Conservation (phyloP, 225 moss, liverwort and hornwort genomes). For the Takakia lepidozioides region DNA sequence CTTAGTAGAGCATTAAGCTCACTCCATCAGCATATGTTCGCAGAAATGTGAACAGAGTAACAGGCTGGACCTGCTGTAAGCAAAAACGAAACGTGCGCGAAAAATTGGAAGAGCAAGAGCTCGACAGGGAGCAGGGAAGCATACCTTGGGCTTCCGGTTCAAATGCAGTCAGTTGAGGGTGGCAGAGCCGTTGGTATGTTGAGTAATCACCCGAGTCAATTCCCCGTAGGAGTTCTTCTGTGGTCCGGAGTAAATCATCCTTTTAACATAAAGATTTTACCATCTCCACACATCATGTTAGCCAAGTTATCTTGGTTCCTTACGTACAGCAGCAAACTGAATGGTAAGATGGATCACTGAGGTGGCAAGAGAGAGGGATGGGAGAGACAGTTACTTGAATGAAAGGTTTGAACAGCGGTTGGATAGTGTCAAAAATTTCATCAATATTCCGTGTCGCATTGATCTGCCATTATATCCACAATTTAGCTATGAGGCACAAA, state of each 20-base stretch:
- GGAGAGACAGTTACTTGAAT: conserved; percentile 39
- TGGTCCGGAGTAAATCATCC: conserved; percentile 77
- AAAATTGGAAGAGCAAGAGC: too few species aligned
- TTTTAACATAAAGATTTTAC: conserved; percentile 9
- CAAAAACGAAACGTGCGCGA: too few species aligned
- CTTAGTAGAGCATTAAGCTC: too few species aligned
- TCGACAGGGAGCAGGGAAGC: too few species aligned
- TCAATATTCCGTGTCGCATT: conserved; percentile 59
- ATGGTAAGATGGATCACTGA: background rate
- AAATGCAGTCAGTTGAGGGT: conserved; percentile 78
- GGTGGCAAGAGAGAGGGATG: background rate
- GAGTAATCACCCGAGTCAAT: conserved; percentile 65
- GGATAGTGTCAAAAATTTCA: conserved; percentile 62
- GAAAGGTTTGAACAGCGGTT: conserved; percentile 66
- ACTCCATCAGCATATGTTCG: too few species aligned
- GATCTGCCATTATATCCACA: conserved; percentile 38
- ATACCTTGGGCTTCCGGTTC: conserved; percentile 79
- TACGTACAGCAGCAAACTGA: background rate
- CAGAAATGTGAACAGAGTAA: too few species aligned
- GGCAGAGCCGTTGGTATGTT: conserved; percentile 54
- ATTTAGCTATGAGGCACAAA: background rate
- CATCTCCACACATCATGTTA: conserved; percentile 8
- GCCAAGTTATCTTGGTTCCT: background rate
- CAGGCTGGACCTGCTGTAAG: too few species aligned
- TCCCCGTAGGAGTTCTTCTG: conserved; percentile 71